Percentiles rank a stretch among this genome's conserved stretches.
These are phyloP conservation scores for Hypoxylon sp. DNA, from an alignment of 2,329 filamentous ascomycete genomes.

Conservation along the genomic window DNA sequence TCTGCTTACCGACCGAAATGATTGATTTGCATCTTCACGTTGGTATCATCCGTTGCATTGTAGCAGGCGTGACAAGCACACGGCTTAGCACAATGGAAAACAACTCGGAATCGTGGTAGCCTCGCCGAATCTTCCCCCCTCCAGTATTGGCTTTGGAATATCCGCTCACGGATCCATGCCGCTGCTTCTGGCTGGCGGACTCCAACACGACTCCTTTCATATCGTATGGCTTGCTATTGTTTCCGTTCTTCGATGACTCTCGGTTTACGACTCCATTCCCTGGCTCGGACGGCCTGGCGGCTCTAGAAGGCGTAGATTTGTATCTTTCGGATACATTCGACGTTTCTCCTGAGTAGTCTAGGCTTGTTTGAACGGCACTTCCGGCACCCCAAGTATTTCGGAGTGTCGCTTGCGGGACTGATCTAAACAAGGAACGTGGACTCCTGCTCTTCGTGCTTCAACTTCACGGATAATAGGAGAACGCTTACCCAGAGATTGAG, in stretches of 20 bases:
- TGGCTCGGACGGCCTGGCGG: slow-evolving; percentile 47
- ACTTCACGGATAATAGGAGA: slow-evolving; percentile 4
- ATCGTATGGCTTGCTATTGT: slow-evolving; percentile 49
- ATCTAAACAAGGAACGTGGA: slow-evolving; percentile 31
- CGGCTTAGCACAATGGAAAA: slow-evolving; percentile 37
- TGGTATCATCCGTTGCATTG: slow-evolving; percentile 38
- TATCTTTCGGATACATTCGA: slow-evolving; percentile 28
- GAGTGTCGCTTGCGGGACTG: slow-evolving; percentile 44
- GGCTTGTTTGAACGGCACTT: slow-evolving; percentile 52
- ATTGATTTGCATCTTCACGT: slow-evolving; percentile 42
- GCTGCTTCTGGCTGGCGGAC: slow-evolving; percentile 37
- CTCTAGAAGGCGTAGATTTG: slow-evolving; percentile 37
- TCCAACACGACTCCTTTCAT: slow-evolving; percentile 44
- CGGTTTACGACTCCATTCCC: slow-evolving; percentile 48
- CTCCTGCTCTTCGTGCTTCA: slow-evolving; percentile 5
- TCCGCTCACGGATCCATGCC: slow-evolving; percentile 36
- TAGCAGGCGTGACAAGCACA: slow-evolving; percentile 38
- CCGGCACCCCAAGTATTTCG: slow-evolving; percentile 47
- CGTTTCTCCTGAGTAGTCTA: slow-evolving; percentile 24
- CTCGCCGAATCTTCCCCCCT: slow-evolving; percentile 31
- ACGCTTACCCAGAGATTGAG: slow-evolving; percentile 28
- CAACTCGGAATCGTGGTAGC: slow-evolving; percentile 37
- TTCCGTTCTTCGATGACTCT: slow-evolving; percentile 52
- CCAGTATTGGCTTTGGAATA: slow-evolving; percentile 36
- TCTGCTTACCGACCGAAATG: slow-evolving; percentile 56